Percentiles rank a stretch among this genome's conserved stretches.
Conservation (phyloP, 495 filamentous ascomycete species). For the Aspergillus sclerotiicarbonarius region DNA sequence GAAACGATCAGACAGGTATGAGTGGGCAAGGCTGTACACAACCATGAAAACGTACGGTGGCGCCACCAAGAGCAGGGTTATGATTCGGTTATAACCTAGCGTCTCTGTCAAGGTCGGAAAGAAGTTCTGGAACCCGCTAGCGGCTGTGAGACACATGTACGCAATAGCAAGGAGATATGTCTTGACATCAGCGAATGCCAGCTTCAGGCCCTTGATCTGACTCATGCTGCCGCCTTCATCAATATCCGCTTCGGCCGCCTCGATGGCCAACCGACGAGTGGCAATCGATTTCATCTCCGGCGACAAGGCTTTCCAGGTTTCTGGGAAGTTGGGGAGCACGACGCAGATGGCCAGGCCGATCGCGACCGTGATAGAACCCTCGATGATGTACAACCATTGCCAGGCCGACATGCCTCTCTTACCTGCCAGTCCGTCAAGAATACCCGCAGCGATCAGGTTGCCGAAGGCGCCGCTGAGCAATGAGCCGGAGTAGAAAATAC, state of each 20-base stretch:
- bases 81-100: constrained; percentile 38
- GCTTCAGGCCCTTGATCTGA: constrained; percentile 48
- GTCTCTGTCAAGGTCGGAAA: constrained; percentile 51
- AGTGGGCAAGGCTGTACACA: constrained; percentile 44
- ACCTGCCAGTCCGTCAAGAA: constrained; percentile 41
- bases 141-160: constrained; percentile 52
- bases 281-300: constrained; percentile 51
- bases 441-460: constrained; percentile 59
- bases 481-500: constrained; percentile 66
- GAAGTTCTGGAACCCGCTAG: constrained; percentile 55
- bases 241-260: constrained; percentile 48
- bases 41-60: constrained; percentile 58
- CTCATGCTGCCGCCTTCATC: constrained; percentile 48
- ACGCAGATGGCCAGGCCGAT: constrained; percentile 40
- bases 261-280: constrained; percentile 46
- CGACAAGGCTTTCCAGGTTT: constrained; percentile 45
- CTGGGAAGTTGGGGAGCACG: constrained; percentile 49
- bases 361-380: constrained; percentile 41
- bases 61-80: constrained; percentile 50
- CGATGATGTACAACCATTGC: constrained; percentile 55
- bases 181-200: constrained; percentile 52
- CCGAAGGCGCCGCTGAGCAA: constrained; percentile 63
- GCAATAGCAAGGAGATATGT: constrained; percentile 48
- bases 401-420: constrained; percentile 43
- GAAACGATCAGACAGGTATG: constrained; percentile 44